phyloP scores from a whole-genome alignment of 371 early-diverging fungal species.

The Umbelopsis sp. region DNA sequence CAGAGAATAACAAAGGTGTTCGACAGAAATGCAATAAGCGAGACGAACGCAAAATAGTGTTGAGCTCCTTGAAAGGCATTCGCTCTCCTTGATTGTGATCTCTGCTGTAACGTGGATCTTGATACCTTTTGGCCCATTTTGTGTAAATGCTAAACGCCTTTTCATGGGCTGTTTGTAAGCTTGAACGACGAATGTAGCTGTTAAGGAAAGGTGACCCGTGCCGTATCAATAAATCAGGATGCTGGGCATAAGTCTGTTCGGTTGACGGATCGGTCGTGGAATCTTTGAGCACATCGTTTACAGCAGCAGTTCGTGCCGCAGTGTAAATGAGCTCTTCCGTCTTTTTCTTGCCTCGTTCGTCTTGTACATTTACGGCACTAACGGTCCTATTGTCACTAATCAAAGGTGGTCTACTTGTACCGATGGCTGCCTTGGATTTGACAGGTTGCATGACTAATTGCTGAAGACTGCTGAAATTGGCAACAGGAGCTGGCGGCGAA shows the following conservation, averaged over 20 bases:
- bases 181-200: slow-evolving; percentile 48
- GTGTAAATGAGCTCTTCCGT: slow-evolving; percentile 8
- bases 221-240: slow-evolving; percentile 56
- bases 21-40: slow-evolving; percentile 69
- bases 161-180: slow-evolving; percentile 55
- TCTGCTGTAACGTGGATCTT: slow-evolving; percentile 40
- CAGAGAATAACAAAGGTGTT: slow-evolving; percentile 61
- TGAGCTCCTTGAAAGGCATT: slow-evolving; percentile 52
- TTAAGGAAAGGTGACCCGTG: slow-evolving; percentile 66
- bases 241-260: slow-evolving; percentile 33
- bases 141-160: slow-evolving; percentile 62
- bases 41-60: slow-evolving; percentile 62
- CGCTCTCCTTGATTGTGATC: slow-evolving; percentile 40
- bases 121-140: slow-evolving; percentile 62
- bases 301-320: slow-evolving; percentile 4
- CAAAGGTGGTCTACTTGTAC: not conserved
- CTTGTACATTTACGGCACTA: not conserved
- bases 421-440: not conserved
- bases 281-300: slow-evolving; percentile 53
- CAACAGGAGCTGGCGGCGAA: not conserved
- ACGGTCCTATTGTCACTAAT: not conserved
- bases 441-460: slow-evolving; percentile 1
- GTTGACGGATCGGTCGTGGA: slow-evolving; percentile 44
- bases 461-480: not conserved
- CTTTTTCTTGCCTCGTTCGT: not conserved